Evolutionary conservation across 2,329 filamentous ascomycete genomes (phyloP).

Genomic region (Fusarium heterosporum): DNA sequence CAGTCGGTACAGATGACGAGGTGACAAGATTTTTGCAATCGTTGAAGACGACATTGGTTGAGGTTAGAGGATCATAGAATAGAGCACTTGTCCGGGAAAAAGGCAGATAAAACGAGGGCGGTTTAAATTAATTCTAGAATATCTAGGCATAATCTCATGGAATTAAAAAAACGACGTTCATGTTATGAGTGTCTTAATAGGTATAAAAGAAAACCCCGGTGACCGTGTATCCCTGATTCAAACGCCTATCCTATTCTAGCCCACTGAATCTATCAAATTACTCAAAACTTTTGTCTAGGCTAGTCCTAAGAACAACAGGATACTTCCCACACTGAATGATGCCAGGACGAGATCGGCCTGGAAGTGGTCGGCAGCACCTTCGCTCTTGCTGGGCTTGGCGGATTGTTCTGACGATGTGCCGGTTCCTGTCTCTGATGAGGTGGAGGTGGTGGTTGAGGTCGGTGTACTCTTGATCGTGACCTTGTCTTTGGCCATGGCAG

Average conservation of each 20-base stretch:
- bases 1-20: slow-evolving; percentile 89
- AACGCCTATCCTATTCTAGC: slow-evolving; percentile 34
- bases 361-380: slow-evolving; percentile 35
- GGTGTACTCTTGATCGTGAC: slow-evolving; percentile 31
- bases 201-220: slow-evolving; percentile 21
- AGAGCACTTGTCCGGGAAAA: slow-evolving; percentile 1
- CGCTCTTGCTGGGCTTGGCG: slow-evolving; percentile 32
- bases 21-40: slow-evolving; percentile 82
- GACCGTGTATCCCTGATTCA: slow-evolving; percentile 23
- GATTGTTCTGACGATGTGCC: slow-evolving; percentile 5
- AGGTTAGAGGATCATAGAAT: slow-evolving; percentile 54
- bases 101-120: slow-evolving; percentile 33
- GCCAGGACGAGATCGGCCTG: slow-evolving; percentile 32
- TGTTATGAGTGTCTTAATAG: slow-evolving; percentile 28
- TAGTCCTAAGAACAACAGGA: slow-evolving; percentile 38
- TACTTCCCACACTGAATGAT: slow-evolving; percentile 40
- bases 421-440: slow-evolving; percentile 5
- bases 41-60: slow-evolving; percentile 63
- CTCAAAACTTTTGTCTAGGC: slow-evolving; percentile 29
- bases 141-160: slow-evolving; percentile 45
- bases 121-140: slow-evolving; percentile 39
- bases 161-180: slow-evolving; percentile 43
- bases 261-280: slow-evolving; percentile 34
- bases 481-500: slow-evolving; percentile 24
- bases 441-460: slow-evolving; percentile 3